Base-by-base conservation (phyloP, 1,284 basidiomycete species). In the Pseudozyma pruni region DNA sequence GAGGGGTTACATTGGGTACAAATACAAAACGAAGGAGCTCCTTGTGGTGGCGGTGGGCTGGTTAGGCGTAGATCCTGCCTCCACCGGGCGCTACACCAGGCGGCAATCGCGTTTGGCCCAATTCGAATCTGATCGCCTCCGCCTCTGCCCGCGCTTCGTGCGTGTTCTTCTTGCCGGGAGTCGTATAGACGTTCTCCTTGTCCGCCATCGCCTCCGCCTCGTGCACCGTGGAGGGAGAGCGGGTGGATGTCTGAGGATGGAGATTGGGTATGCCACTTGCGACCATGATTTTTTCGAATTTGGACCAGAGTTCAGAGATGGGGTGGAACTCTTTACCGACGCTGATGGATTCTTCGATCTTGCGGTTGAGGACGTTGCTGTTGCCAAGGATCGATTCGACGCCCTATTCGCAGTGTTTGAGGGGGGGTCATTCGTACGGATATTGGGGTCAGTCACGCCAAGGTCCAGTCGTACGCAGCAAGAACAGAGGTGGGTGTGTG, bases 321-420 rank as follows among this genome's bases (percentile, higher is more conserved):
- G 91, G 93, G 51, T 90, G 89, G 81, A 96, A 95, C 84, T 96
- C 94, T 66, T 89, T 90, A 5, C 94, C 93, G 86, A 96, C 94
- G 9, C 90, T 90, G 33, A 92, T 86, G 0, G 93, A 91, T 81
- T 96, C 93, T 83, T 97, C 94, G 4, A 96, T 86, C 78, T 93
- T 94, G 57, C 94, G 88, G 82, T 96, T 96, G 17, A 94, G 84
- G n/a, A 87, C 87, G 80, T 97, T 97, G 57, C 89, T 90, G n/a
- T 90, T 88, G 1, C 90, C 90, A 16, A 96, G 85, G 6, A 95
- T 83, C 60, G 92, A 90, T 78, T 95, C 94, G 76, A 96, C 93
- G n/a, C 89, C 90, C 94, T 96, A 23, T 8, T 29, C 11, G 27
- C 7, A 29, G 27, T 29, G 27, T 29, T 29, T 11, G 27, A 29